These are phyloP conservation scores for Dictyostelium capitatum DNA, from an alignment of 78 protist species.

Conservation along the genomic window DNA sequence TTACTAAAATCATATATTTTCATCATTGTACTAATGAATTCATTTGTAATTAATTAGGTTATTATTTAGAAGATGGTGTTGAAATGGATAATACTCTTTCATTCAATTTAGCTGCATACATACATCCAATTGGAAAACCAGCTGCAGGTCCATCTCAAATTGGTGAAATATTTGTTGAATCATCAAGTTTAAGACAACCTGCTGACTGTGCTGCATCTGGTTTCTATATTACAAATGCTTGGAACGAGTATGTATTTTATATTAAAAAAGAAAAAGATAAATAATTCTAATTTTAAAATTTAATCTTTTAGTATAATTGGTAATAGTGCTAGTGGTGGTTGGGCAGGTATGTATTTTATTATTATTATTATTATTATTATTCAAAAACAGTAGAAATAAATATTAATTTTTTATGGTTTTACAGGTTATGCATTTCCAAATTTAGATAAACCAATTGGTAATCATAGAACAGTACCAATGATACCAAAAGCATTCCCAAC, in stretches of 20 bases:
- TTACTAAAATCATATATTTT: not conserved
- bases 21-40: not conserved
- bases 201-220: constrained; percentile 44
- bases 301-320: constrained; percentile 63
- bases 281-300: too few species aligned
- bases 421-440: constrained; percentile 84
- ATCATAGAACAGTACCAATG: constrained; percentile 12
- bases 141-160: constrained; percentile 36
- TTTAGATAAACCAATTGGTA: constrained; percentile 35
- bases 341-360: too few species aligned
- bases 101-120: constrained; percentile 81
- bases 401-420: too few species aligned
- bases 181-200: constrained; percentile 31
- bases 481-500: constrained; percentile 55
- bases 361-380: too few species aligned
- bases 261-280: too few species aligned
- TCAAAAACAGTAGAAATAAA: too few species aligned
- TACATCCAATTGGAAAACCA: constrained; percentile 36
- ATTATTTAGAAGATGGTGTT: constrained; percentile 87
- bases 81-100: constrained; percentile 83
- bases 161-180: constrained; percentile 36
- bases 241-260: not conserved
- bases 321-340: constrained; percentile 84
- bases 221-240: constrained; percentile 68
- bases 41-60: constrained; percentile 11